phyloP scores from a whole-genome alignment of 257 asterid genomes.

The Orobanche coerulescens region DNA sequence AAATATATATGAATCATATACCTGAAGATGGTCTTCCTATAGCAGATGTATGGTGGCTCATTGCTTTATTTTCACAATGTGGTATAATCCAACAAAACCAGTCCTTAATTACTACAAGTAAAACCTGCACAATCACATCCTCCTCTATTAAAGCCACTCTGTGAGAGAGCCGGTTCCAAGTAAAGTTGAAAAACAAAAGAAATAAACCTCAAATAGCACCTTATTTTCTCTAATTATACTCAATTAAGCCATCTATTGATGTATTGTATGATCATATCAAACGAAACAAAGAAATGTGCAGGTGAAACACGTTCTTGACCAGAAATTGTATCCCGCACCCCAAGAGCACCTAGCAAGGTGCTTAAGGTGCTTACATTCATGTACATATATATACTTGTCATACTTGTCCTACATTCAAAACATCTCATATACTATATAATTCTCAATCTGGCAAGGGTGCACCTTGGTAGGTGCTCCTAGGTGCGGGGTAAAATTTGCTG shows the following conservation, averaged over 20 bases:
- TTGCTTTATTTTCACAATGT: slow-evolving; percentile 29
- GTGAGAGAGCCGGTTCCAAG: slow-evolving; percentile 4
- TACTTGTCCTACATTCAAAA: no score
- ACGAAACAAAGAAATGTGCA: slow-evolving; percentile 5
- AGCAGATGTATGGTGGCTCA: slow-evolving; percentile 45
- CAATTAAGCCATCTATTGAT: neutral
- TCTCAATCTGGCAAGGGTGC: no score
- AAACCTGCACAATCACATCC: slow-evolving; percentile 28
- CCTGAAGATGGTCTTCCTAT: slow-evolving; percentile 55
- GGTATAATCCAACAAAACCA: slow-evolving; percentile 35
- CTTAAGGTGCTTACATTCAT: no score
- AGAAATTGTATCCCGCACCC: neutral
- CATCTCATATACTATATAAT: no score
- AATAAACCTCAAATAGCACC: slow-evolving; percentile 3
- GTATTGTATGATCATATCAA: neutral
- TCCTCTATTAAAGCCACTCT: no score
- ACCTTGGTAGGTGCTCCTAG: no score
- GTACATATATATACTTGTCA: no score
- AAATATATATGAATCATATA: slow-evolving; percentile 16
- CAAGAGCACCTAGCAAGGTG: neutral
- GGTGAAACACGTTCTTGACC: slow-evolving; percentile 2
- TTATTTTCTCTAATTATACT: slow-evolving; percentile 1
- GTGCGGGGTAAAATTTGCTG: no score
- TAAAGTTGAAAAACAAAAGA: neutral
- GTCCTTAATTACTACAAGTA: slow-evolving; percentile 15